Evolutionary conservation across 2,329 filamentous ascomycete genomes (phyloP).

Genomic region (Neoscytalidium dimidiatum): DNA sequence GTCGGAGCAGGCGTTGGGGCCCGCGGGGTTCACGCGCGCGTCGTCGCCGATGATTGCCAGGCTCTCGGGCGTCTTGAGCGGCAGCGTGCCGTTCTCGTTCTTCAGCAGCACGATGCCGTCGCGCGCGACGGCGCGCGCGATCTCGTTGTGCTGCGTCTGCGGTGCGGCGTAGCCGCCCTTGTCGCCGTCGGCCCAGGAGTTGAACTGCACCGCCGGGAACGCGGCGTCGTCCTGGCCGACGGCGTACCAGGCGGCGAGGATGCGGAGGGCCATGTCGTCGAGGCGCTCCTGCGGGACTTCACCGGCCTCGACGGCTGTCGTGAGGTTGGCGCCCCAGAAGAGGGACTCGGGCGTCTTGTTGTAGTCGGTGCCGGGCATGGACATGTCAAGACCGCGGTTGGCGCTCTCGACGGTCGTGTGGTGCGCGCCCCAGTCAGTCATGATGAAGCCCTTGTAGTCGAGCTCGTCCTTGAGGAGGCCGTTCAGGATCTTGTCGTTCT

Average conservation of each 20-base stretch:
- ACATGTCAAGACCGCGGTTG: conserved; percentile 52
- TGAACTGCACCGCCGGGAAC: conserved; percentile 47
- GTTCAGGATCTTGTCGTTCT: conserved; percentile 52
- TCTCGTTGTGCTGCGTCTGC: conserved; percentile 43
- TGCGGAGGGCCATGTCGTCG: conserved; percentile 74
- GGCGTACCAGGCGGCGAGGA: conserved; percentile 53
- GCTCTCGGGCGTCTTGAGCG: conserved; percentile 69
- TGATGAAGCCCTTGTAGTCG: conserved; percentile 47
- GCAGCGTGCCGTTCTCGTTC: conserved; percentile 71
- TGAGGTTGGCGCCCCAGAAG: conserved; percentile 78
- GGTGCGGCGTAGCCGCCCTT: conserved; percentile 32
- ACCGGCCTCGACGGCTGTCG: conserved; percentile 77
- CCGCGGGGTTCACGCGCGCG: conserved; percentile 70
- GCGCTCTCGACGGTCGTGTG: conserved; percentile 46
- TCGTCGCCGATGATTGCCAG: conserved; percentile 71
- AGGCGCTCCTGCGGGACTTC: conserved; percentile 83
- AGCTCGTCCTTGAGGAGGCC: conserved; percentile 54
- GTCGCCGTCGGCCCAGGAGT: conserved; percentile 29
- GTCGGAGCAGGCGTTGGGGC: conserved; percentile 78
- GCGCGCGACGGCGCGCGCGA: conserved; percentile 45
- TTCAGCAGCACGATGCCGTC: conserved; percentile 53
- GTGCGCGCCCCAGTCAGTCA: conserved; percentile 43
- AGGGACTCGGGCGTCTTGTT: conserved; percentile 48
- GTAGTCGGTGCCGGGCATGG: conserved; percentile 47
- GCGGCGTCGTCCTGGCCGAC: conserved; percentile 46